Evolutionary conservation across 176 grass and related monocot species (phyloP), one percentile per base, ranked within the genome.

Genomic region (Tillandsia leiboldiana): DNA sequence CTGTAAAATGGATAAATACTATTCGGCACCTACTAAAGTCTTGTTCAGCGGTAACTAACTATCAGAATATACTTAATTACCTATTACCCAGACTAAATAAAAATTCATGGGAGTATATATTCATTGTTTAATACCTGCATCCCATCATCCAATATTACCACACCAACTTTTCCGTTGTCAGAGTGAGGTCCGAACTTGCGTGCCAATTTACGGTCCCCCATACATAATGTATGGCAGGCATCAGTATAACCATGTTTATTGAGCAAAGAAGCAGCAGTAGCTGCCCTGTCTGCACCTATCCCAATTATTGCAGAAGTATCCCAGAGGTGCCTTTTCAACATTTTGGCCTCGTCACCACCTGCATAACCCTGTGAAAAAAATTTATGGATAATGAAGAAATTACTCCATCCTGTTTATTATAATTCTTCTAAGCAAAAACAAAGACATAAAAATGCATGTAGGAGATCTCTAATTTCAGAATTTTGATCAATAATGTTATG

Each of bases 111-210:
- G 33, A 42, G 33, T 7, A 42, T 42, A 42, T 42, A 42, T 42
- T 42, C 33, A 42, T 42, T 42, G 33, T 42, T 42, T 42, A 42
- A 73, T 66, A 87, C 88, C 92, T 96, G 86, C 93, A 96, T 92
- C 57, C 93, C 93, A 33, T 96, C 93, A 57, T 96, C 93, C 78
- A 96, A 47, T 68, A 96, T 90, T 27, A 70, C 86, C 29, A 83
- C 17, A 66, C 86, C 88, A 70, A 96, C 73, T 81, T 83, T 91
- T 33, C 58, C 61, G 26, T 22, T 81, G 59, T 73, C 4, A 59
- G 11, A 33, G 12, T 51, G 33, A 72, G 47, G 42, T 73, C 50
- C 66, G 67, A 53, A 51, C 53, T 74, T 58, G 29, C 23, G 26
- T 26, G 74, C 14, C 48, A 9, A 50, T 2, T 18, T 47, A 29